These are phyloP conservation scores for Fusarium sp. DNA, from an alignment of 2,329 filamentous ascomycete genomes.

Conservation along the genomic window DNA sequence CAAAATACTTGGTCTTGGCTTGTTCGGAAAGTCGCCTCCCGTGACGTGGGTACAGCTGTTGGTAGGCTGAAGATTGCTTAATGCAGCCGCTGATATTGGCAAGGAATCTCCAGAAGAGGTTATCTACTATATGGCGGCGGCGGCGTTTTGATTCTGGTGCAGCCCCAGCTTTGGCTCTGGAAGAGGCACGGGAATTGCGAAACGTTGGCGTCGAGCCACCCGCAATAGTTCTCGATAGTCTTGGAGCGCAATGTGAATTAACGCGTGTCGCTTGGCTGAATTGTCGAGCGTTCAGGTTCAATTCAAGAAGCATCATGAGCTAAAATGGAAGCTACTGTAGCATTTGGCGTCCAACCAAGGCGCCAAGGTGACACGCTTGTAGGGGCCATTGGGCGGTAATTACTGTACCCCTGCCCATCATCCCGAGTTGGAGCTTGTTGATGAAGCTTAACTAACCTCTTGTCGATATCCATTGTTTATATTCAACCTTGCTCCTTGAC, in stretches of 20 bases:
- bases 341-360: constrained; percentile 40
- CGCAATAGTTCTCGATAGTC: constrained; percentile 11
- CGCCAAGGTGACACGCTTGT: constrained; percentile 40
- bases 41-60: constrained; percentile 23
- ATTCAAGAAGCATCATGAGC: constrained; percentile 19
- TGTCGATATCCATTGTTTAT: neutral
- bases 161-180: neutral
- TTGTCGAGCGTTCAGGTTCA: constrained; percentile 1
- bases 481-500: constrained; percentile 2
- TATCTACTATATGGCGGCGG: constrained; percentile 4
- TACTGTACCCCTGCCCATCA: constrained; percentile 37
- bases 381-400: constrained; percentile 32
- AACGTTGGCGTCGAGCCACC: constrained; percentile 38
- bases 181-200: constrained; percentile 22
- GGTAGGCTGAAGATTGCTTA: constrained; percentile 24
- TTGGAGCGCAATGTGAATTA: constrained; percentile 8
- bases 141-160: constrained; percentile 7
- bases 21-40: constrained; percentile 5
- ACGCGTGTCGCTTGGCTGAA: constrained; percentile 8
- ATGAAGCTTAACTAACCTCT: constrained; percentile 33
- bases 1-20: neutral
- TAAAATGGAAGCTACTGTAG: constrained; percentile 16
- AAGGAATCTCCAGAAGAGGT: constrained; percentile 24
- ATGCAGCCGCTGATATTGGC: constrained; percentile 38
- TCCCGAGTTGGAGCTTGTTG: constrained; percentile 28